Evolutionary conservation across 345 rosid genomes (phyloP), one percentile per base, ranked within the genome.

Genomic region (Euclidium syriacum): DNA sequence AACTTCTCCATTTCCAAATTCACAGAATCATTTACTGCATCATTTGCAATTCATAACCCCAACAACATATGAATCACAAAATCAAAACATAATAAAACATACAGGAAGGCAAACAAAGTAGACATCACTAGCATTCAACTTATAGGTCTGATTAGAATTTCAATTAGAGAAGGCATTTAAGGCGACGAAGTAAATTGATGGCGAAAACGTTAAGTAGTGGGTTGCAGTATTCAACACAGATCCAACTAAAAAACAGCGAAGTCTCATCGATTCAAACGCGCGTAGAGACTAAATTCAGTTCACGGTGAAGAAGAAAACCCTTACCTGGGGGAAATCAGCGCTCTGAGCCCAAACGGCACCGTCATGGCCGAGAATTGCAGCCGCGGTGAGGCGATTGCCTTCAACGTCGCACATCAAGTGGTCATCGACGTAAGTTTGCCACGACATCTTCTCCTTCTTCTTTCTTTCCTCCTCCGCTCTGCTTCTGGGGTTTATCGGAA

Each of bases 331-430:
- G 75, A 86, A 89, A 58, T 17, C 35, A 60, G 74, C 12, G 77
- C 96, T 89, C 82, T 89, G 90, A 30, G 95, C 95, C 96, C 96
- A 89, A 60, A 86, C 85, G 74, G 71, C 86, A 62, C 96, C 95
- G 53, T 86, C 95, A 29, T 67, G 82, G 55, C 96, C 96, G 60
- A 86, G 38, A 76, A 89, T 83, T 44, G 96, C 95, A 16, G 95
- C 84, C 35, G 94, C 73, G 19, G 85, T 26, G 57, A 89, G 95
- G 54, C 64, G 85, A 67, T 77, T 78, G 24, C 85, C 83, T 20
- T 83, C 88, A 48, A 84, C 81, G 38, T 86, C 88, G 79, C 90
- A 84, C 96, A 88, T 88, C 70, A 88, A 82, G 66, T 89, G 95
- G 3, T 89, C 96, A 24, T 89, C 94, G 5, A 89, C 87, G 75